Percentiles rank a stretch among this genome's conserved stretches.
Conservation (phyloP, 441 rosid species). For the Jatropha podagrica region DNA sequence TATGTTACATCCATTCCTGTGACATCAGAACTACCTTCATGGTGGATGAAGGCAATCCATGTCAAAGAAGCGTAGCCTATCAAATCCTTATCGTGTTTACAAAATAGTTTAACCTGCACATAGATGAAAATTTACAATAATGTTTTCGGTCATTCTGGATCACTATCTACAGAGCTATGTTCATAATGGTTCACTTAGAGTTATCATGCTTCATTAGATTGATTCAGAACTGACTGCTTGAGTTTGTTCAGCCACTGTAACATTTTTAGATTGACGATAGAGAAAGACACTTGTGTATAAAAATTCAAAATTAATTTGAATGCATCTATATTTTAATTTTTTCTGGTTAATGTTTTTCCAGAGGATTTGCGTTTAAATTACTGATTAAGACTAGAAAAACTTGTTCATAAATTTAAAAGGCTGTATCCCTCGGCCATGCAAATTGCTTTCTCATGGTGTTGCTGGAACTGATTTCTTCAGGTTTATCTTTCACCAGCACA, state of each 20-base stretch:
- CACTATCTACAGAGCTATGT: not conserved
- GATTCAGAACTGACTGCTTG: not conserved
- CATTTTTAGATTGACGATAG: not conserved
- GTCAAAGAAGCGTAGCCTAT: too few species aligned
- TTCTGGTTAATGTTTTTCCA: not conserved
- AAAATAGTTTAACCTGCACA: not conserved
- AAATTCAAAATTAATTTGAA: not conserved
- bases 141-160: too few species aligned
- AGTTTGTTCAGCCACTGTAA: not conserved
- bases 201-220: not conserved
- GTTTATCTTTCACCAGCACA: conserved; percentile 55
- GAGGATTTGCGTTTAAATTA: not conserved
- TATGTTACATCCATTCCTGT: too few species aligned
- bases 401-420: not conserved
- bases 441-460: not conserved
- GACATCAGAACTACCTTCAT: too few species aligned
- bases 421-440: not conserved
- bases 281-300: not conserved
- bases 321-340: not conserved
- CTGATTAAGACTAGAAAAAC: not conserved
- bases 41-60: too few species aligned
- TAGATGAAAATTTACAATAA: too few species aligned
- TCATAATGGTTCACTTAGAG: not conserved
- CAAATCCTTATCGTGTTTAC: too few species aligned
- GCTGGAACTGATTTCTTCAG: conserved; percentile 27